Base-by-base conservation (phyloP, 192 early-diverging fungal species). In the Allomyces macrogynus region DNA sequence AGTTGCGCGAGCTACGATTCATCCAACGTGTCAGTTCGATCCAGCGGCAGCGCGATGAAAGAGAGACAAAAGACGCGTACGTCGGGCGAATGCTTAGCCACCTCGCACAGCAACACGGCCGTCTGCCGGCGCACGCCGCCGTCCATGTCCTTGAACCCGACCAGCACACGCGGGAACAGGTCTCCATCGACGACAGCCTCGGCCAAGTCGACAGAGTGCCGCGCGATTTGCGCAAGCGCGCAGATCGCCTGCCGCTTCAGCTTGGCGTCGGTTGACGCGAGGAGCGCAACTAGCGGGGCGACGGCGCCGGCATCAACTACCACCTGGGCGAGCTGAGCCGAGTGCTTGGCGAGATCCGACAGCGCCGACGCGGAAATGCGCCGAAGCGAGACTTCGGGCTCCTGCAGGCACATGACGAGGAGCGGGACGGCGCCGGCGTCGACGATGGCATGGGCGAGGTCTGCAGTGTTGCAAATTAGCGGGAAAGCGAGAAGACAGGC, bases 51-150 rank as follows among this genome's bases (percentile, higher is more conserved):
- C n/a, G n/a, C n/a, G n/a, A n/a, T n/a, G n/a, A n/a, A n/a, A 14
- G 40, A 26, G 64, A 23, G 10, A 49, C 5, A 25, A 27, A 20
- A n/a, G n/a, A n/a, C n/a, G n/a, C n/a, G n/a, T 24, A 81, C 80
- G 69, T 82, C 81, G 10, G 77, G 77, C 5, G 79, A 77, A 64
- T 82, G 81, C 66, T 82, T 82, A 10, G 79, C 77, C 70, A 82
- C 75, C 64, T 82, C 81, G 61, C 81, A 82, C 57, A 80, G 70
- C 44, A 82, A 64, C 22, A 77, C 76, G 8, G 81, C 77, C 14
- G 79, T 76, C 63, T 78, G 77, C 72, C 77, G 81, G 60, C 69
- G 69, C 26, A 81, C 79, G 44, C 74, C 73, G 8, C 66, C 73
- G 61, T 82, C 81, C 18, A 69, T 65, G 61, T 81, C 79, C 65